These are phyloP conservation scores for Botrytis sinoallii DNA, from an alignment of 2,329 filamentous ascomycete species.

Conservation along the genomic window DNA sequence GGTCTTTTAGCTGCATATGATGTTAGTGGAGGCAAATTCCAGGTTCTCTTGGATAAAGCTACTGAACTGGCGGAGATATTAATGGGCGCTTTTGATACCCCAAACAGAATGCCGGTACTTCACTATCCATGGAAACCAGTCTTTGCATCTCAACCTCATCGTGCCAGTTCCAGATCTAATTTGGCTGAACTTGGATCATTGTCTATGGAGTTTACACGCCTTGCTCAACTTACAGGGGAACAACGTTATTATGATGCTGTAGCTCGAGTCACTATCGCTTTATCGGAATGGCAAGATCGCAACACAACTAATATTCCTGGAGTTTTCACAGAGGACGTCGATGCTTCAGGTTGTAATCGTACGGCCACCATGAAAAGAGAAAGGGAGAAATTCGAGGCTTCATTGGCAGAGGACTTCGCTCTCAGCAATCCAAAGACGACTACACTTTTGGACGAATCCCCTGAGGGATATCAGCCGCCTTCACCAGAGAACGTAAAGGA, in stretches of 20 bases:
- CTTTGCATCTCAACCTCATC: conserved; percentile 60
- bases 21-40: conserved; percentile 68
- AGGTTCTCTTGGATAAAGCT: conserved; percentile 67
- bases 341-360: conserved; percentile 73
- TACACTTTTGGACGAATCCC: conserved; percentile 22
- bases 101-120: conserved; percentile 85
- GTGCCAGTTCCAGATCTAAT: conserved; percentile 54
- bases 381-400: background rate
- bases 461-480: conserved; percentile 36
- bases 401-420: conserved; percentile 19
- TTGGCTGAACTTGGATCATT: conserved; percentile 63
- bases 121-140: conserved; percentile 75
- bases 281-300: conserved; percentile 70
- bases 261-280: conserved; percentile 76
- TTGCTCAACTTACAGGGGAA: conserved; percentile 80
- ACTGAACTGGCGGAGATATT: conserved; percentile 68
- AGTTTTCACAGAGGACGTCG: conserved; percentile 74
- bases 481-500: conserved; percentile 23
- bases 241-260: conserved; percentile 87
- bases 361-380: conserved; percentile 19
- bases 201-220: conserved; percentile 82
- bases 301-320: conserved; percentile 65
- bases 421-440: conserved; percentile 13
- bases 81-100: conserved; percentile 76
- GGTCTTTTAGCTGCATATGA: conserved; percentile 85